Base-by-base conservation (phyloP, 805 yeast genomes). In the Teunomyces gatunensis region DNA sequence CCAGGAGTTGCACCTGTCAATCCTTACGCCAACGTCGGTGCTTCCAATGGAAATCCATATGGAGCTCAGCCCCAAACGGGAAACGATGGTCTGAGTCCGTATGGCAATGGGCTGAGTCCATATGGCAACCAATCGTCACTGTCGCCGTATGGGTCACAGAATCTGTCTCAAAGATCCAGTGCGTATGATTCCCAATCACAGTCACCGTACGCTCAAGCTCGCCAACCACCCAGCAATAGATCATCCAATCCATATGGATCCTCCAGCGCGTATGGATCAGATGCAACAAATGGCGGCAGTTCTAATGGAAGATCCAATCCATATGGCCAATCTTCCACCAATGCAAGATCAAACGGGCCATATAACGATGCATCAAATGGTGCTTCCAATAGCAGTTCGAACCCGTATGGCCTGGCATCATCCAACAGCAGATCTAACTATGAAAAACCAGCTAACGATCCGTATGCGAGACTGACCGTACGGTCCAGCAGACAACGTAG, bases 1-100 rank as follows among this genome's bases (percentile, higher is more conserved):
- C 70, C 73, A 15, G 75, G 71, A 9, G 55, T 70, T 13, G 66
- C 68, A 2, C 77, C 77, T 1, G 71, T 60, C 6, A 73, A 73
- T 47, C 75, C 79, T 0, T 71, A 72, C 51, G 71, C 73, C 33
- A 67, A 65, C 44, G 55, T 70, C 33, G 32, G 34, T 9, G 25
- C 23, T 11, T 34, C 41, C 4, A 40, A 28, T 9, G 50, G 46
- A 2, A 49, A 47, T 32, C 40, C 40, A 6, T 20, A 33, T n/a
- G 47, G 45, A 9, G 40, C 39, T n/a, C 45, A 44, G 15, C 44
- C 50, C 7, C 45, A 43, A 13, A 40, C 43, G 11, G 18, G 5
- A 11, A 42, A 28, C 11, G 30, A 27, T 5, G 25, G 17, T 6
- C 49, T 41, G 29, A 47, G 35, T 27, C 51, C 52, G 2, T 47